phyloP scores from a whole-genome alignment of 208 protist species.

The Spongospora subterranea region DNA sequence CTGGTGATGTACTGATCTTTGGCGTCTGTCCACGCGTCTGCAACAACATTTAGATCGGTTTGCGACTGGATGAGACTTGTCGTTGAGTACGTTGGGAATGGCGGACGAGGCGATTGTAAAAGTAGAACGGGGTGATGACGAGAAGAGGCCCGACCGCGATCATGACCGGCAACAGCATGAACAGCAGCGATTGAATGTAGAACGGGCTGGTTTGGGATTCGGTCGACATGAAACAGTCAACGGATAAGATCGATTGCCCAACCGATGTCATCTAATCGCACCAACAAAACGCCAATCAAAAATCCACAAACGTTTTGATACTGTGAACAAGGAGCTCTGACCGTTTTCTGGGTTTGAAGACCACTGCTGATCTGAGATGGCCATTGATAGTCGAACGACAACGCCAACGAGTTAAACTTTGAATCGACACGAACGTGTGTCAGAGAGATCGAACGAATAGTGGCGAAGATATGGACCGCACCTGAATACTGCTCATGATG shows the following conservation, averaged over 20 bases:
- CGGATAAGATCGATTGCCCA: conserved; percentile 3
- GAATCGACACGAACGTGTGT: not conserved
- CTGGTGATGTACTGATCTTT: conserved; percentile 25
- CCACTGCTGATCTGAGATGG: not conserved
- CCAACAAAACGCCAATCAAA: not conserved
- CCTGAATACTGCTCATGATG: conserved; percentile 40
- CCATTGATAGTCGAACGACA: conserved; percentile 44
- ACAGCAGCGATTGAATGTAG: conserved; percentile 49
- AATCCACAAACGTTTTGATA: not conserved
- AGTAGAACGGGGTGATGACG: not conserved
- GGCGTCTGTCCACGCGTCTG: not conserved
- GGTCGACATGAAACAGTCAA: conserved; percentile 45
- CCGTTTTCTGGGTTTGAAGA: conserved; percentile 25
- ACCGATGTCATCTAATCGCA: not conserved
- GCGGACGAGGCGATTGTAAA: not conserved
- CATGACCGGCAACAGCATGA: conserved; percentile 18
- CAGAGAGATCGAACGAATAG: no score
- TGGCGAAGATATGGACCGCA: not conserved
- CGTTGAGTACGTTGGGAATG: not conserved
- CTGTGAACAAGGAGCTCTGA: no score
- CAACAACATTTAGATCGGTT: not conserved
- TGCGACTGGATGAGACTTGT: not conserved
- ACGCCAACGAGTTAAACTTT: conserved; percentile 25
- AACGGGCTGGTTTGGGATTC: not conserved
- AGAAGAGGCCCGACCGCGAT: conserved; percentile 1